These are phyloP conservation scores for Cajanus cajan DNA, from an alignment of 306 rosid species.

Conservation along the genomic window DNA sequence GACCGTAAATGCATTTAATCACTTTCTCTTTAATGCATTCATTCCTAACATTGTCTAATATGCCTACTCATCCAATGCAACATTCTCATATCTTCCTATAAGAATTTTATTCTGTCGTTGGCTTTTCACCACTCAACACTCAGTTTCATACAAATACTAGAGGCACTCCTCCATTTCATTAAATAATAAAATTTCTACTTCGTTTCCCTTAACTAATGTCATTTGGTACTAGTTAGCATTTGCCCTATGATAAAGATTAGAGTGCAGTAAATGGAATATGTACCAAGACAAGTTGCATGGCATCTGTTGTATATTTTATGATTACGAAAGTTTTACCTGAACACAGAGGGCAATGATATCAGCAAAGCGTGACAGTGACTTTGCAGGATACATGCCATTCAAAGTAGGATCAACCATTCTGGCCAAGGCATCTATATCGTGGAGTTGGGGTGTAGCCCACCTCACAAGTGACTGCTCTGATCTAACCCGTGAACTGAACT, in stretches of 20 bases:
- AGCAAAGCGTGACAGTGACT: conserved; percentile 93
- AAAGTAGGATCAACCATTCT: conserved; percentile 96
- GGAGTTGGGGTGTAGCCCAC: conserved; percentile 99
- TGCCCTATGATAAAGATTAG: neutral
- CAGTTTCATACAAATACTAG: neutral
- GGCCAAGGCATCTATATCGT: conserved; percentile 91
- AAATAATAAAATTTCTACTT: neutral
- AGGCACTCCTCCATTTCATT: neutral
- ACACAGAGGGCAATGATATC: conserved; percentile 93
- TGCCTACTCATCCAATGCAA: neutral
- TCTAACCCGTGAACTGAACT: conserved; percentile 74
- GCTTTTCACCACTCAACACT: neutral
- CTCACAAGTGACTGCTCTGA: conserved; percentile 95
- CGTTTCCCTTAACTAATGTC: neutral
- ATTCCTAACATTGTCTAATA: neutral
- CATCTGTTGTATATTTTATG: neutral
- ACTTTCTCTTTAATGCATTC: neutral
- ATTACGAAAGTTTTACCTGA: conserved; percentile 61
- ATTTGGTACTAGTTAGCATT: neutral
- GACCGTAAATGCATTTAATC: no score
- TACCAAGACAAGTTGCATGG: neutral
- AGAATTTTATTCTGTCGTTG: neutral
- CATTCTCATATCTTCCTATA: neutral
- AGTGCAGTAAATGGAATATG: neutral
- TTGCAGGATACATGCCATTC: conserved; percentile 95